Conservation (phyloP, 352 stramenopile genomes). For the Peronospora farinosa region DNA sequence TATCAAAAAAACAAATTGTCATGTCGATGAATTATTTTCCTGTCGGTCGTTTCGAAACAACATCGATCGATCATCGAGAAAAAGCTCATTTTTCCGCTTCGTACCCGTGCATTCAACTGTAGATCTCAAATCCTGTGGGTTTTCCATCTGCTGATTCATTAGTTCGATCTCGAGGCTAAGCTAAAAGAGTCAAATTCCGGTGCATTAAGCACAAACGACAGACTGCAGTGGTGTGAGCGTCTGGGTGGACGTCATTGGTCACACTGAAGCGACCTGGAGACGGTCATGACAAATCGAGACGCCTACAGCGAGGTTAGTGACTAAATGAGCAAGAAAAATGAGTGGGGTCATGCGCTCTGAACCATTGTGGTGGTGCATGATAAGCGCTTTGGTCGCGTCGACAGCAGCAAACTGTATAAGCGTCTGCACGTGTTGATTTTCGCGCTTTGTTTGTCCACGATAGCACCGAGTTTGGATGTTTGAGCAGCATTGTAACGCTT, state of each 20-base stretch:
- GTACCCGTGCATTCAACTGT: conserved; percentile 1
- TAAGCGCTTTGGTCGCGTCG: conserved; percentile 24
- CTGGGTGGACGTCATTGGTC: conserved; percentile 17
- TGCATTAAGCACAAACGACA: conserved; percentile 43
- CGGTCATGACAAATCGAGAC: conserved; percentile 4
- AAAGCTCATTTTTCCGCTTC: not conserved
- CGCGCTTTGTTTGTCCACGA: conserved; percentile 52
- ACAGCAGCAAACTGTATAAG: conserved; percentile 58
- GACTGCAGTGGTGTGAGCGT: conserved; percentile 17
- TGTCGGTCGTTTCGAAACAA: conserved; percentile 14
- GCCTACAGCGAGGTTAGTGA: conserved; percentile 5
- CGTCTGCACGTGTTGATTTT: conserved; percentile 62
- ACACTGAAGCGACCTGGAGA: conserved; percentile 26
- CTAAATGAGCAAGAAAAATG: conserved; percentile 4
- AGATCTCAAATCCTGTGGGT: conserved; percentile 1
- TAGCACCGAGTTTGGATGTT: conserved; percentile 36
- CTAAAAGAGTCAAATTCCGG: conserved; percentile 3
- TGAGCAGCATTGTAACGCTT: conserved; percentile 17
- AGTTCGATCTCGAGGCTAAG: not conserved
- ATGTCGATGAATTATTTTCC: not conserved
- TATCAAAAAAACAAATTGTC: conserved; percentile 5
- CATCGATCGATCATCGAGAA: conserved; percentile 13
- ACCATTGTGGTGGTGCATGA: conserved; percentile 6
- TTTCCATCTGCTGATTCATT: not conserved
- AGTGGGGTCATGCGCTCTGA: conserved; percentile 5